A percentile compares a stretch with the other conserved stretches of the same genome.
These are phyloP conservation scores for Datura wrightii DNA, from an alignment of 257 asterid genomes.

Conservation along the genomic window DNA sequence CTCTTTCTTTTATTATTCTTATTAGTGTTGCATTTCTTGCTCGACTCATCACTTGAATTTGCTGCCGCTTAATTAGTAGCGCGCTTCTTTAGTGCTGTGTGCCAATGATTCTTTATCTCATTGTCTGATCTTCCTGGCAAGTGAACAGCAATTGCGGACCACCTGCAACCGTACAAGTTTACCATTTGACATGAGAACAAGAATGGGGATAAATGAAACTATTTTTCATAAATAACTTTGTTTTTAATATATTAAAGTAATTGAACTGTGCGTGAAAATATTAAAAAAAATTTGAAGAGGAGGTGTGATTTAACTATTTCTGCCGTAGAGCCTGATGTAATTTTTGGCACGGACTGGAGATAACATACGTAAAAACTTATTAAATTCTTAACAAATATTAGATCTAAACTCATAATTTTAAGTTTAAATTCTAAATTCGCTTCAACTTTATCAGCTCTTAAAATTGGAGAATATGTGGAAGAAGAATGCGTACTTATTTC, in stretches of 20 bases:
- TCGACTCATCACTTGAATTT: not conserved
- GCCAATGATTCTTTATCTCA: slow-evolving; percentile 30
- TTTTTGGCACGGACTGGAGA: too few relatives aligned
- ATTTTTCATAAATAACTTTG: too few relatives aligned
- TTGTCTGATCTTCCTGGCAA: slow-evolving; percentile 29
- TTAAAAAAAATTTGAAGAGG: not conserved
- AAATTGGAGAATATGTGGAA: not conserved
- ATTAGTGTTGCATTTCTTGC: not conserved
- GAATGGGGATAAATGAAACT: too few relatives aligned
- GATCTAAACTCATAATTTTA: too few relatives aligned
- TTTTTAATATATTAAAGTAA: not conserved
- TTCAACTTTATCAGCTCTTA: not conserved
- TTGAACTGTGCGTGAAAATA: not conserved
- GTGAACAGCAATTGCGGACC: not conserved
- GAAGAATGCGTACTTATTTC: slow-evolving; percentile 21
- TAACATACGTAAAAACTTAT: too few relatives aligned
- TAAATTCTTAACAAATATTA: too few relatives aligned
- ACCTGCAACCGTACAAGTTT: not conserved
- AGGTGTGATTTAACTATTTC: not conserved
- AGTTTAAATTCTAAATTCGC: not conserved
- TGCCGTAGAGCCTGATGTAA: too few relatives aligned
- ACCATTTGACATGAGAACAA: not conserved
- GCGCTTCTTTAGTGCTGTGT: not conserved
- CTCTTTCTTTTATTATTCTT: not conserved
- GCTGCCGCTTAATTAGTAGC: not conserved